Base-by-base conservation (phyloP, 2,329 filamentous ascomycete species). In the Pleomassaria siparia region DNA sequence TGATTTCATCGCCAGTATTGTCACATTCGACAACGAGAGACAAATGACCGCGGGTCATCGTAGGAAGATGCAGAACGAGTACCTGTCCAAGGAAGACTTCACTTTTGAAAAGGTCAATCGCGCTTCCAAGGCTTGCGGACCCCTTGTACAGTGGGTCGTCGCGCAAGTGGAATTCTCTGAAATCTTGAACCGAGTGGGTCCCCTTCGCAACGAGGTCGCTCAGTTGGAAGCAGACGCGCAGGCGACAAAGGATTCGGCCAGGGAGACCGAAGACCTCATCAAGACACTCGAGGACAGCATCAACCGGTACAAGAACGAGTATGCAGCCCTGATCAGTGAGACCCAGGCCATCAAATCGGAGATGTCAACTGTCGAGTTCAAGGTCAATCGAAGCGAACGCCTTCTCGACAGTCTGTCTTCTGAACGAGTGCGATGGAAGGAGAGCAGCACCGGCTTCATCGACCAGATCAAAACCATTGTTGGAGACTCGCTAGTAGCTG, bases 131-230 rank as follows among this genome's bases (percentile, higher is more conserved):
- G 94, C 94, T 39, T 99, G 94, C 71, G 95, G 94, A 63, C 95
- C 94, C 21, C 80, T 99, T 12, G 92, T 99, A 15, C 91, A 96
- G 67, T 99, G 94, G 94, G 92, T 96, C 2, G 82, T 89, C 69
- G 95, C 94, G 16, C 94, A 99, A 73, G 94, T 99, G 66, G 91
- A 89, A 64, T 99, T 96, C 72, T 96, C 92, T n/a, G 91, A 94
- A 57, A 99, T 99, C 60, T 77, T 99, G 54, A 91, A 97, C 67
- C 85, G 90, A 29, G 91, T 99, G 49, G 95, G 92, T 2, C 94
- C 94, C 20, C 78, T 99, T 46, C 87, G 92, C 66, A 87, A 92
- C 41, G 94, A 99, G 72, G 92, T 99, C 37, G 81, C 83, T 20
- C 80, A 88, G 64, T 83, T 99, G 15, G 91, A 97, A 72, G 87